Evolutionary conservation across 1,284 basidiomycete species (phyloP), one percentile per base, ranked within the genome.

Genomic region (Leccinum pseudoinsigne): DNA sequence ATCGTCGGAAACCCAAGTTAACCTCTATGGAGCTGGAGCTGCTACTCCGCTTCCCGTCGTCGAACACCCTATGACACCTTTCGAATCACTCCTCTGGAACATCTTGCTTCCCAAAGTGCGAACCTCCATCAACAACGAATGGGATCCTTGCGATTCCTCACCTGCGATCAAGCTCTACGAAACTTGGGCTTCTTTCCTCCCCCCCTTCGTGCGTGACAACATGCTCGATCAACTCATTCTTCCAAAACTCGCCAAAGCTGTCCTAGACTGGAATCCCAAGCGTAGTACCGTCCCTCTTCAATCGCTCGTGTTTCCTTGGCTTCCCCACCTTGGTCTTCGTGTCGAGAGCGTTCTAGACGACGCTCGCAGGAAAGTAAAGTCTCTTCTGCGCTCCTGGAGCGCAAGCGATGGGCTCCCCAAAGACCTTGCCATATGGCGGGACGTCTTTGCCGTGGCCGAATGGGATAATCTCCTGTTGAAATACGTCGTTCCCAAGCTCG

Each of bases 91-190:
- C 21, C 78, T 99, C 16, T 99, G 97, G 96, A 92, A 91, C 66
- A 81, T 92, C 7, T 99, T 96, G 97, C 80, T 99, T 26, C 97
- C 97, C 0, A 91, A 86, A 76, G 89, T 99, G n/a, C 88, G 97
- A 34, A 92, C 92, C 1, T 83, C 86, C 9, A 87, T 97, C 75
- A 97, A 97, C 76, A 98, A 98, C 75, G 89, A 94, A 21, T 99
- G 97, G 97, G 82, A 86, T 16, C 87, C 95, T 0, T 79, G 84
- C 50, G 79, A 88, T 42, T 88, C 95, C 2, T 80, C 86, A 9
- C 85, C 90, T 8, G 94, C 89, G 4, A 87, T 98, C 36, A 86
- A 85, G 45, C 80, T 99, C 1, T 91, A 95, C 72, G 93, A 97
- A 74, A 83, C 88, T 0, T 99, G 97, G 97, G 86, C 87, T 2